Evolutionary conservation across 2,329 filamentous ascomycete genomes (phyloP), one percentile per base, ranked within the genome.

Genomic region (Phoma sp.): DNA sequence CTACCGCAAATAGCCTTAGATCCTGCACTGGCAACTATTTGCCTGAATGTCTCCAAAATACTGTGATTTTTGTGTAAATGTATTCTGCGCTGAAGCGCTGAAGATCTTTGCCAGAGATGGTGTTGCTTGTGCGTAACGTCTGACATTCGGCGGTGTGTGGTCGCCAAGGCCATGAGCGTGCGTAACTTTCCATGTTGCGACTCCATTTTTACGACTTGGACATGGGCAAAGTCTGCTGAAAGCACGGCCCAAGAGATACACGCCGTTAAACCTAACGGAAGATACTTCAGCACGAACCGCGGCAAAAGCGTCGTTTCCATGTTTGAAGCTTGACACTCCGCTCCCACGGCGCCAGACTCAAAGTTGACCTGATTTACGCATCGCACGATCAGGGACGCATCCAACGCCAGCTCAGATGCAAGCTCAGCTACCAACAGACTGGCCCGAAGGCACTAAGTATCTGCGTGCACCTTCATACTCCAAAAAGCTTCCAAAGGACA

Each of bases 381-480:
- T 29, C 9, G 27, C 27, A 9, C 27, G 6, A 29, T 29, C 27
- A 29, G 27, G 6, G 27, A 14, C 7, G 18, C 41, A 41, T 37
- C 44, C 30, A 36, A 33, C 39, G 18, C 30, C 13, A 30, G 36
- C 9, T 29, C 32, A 58, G 38, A 43, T 46, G 30, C 47, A 47
- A 33, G 27, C 24, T 23, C 37, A 54, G 3, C 23, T 67, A 13
- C 73, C 72, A 13, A 70, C 70, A 42, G 64, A 61, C 25, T 75
- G 73, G 73, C 70, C 68, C 37, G 46, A 46, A 23, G 59, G 53
- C 3, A 46, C 61, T 7, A 48, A 61, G 4, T 75, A 74, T 49
- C 48, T 75, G 14, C 64, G 55, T 37, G 57, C 62, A 8, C 67
- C 71, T 11, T 61, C 49, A 3, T 73, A 72, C 40, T 75, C 73